Evolutionary conservation across 2,329 filamentous ascomycete species (phyloP).

Genomic region (Cercospora beticola): DNA sequence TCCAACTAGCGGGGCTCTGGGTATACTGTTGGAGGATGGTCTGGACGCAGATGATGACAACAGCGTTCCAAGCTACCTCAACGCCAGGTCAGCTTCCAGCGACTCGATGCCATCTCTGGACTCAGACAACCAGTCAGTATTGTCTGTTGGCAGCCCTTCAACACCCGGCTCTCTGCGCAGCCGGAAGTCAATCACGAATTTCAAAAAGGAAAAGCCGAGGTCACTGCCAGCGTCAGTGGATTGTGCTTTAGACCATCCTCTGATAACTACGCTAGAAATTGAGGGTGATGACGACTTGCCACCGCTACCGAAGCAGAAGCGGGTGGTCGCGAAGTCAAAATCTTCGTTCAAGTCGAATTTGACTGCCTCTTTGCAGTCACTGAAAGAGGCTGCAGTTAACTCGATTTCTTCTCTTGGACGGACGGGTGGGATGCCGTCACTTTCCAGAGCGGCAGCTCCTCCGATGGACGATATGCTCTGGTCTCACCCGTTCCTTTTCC

Average conservation of each 20-base stretch:
- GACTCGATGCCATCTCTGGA: slow-evolving; percentile 59
- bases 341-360: slow-evolving; percentile 62
- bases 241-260: slow-evolving; percentile 58
- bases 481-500: slow-evolving; percentile 58
- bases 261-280: slow-evolving; percentile 45
- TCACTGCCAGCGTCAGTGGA: slow-evolving; percentile 53
- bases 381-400: slow-evolving; percentile 59
- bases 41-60: slow-evolving; percentile 44
- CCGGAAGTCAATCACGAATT: slow-evolving; percentile 37
- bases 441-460: slow-evolving; percentile 19
- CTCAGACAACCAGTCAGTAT: slow-evolving; percentile 48
- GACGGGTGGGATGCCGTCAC: slow-evolving; percentile 35
- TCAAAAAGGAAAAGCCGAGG: slow-evolving; percentile 50
- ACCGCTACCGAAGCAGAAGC: slow-evolving; percentile 30
- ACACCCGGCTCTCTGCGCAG: slow-evolving; percentile 44
- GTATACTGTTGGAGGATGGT: slow-evolving; percentile 56
- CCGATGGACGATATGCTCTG: slow-evolving; percentile 57
- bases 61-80: slow-evolving; percentile 45
- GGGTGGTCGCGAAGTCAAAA: slow-evolving; percentile 44
- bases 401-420: slow-evolving; percentile 57
- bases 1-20: slow-evolving; percentile 43
- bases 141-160: slow-evolving; percentile 45
- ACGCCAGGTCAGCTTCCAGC: slow-evolving; percentile 54
- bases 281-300: slow-evolving; percentile 38
- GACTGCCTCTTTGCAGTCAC: slow-evolving; percentile 60